These are phyloP conservation scores for Diaporthe velutina DNA, from an alignment of 2,329 filamentous ascomycete species.

Conservation along the genomic window DNA sequence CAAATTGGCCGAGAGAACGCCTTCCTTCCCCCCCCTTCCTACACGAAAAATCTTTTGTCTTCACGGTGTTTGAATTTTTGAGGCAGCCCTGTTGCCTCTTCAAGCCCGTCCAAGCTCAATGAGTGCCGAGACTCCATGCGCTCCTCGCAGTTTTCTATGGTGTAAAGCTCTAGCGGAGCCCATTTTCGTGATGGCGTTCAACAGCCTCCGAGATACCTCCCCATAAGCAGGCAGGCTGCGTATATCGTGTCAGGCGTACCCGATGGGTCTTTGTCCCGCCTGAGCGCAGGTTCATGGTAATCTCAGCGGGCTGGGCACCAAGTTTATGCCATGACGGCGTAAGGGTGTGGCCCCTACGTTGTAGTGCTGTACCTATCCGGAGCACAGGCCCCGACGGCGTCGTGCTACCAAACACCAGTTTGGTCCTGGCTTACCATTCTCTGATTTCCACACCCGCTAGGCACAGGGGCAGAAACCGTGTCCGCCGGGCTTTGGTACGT, in stretches of 20 bases:
- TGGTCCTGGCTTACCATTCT: not conserved
- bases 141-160: not conserved
- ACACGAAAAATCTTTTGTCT: not conserved
- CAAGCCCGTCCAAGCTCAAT: not conserved
- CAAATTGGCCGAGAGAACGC: not conserved
- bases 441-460: not conserved
- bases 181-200: not conserved
- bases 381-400: not conserved
- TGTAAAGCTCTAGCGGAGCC: not conserved
- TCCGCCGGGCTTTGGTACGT: not conserved
- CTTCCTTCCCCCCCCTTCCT: not conserved
- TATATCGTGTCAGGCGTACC: not conserved
- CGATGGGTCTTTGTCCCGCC: not conserved
- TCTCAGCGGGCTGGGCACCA: not conserved
- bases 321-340: not conserved
- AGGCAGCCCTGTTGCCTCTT: not conserved
- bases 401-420: slow-evolving; percentile 11
- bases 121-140: not conserved
- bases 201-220: not conserved
- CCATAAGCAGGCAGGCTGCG: not conserved
- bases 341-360: not conserved
- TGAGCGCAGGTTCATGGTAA: not conserved
- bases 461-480: not conserved
- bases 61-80: not conserved
- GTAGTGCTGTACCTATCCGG: not conserved